Base-by-base conservation (phyloP, 2,329 filamentous ascomycete species). In the Alternaria arbusti region DNA sequence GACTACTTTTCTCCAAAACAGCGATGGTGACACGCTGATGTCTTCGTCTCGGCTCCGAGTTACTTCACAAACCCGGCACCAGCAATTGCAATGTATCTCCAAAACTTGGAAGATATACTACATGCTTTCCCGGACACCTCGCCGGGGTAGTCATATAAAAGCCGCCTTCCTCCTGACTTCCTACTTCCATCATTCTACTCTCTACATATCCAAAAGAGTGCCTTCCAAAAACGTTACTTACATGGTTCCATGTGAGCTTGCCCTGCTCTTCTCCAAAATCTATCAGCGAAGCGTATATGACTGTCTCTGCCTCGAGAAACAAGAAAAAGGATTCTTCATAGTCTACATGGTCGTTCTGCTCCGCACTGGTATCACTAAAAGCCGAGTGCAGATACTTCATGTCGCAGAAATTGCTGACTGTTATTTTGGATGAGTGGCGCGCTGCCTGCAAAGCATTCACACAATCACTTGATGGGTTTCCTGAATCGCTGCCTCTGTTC, bases 401-500 rank as follows among this genome's bases (percentile, higher is more conserved):
- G 28, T 30, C 28, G 28, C 11, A 13, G 28, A 30, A 5, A 30
- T 12, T 12, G 28, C 5, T 11, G 28, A 30, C 28, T 13, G 5
- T 30, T 30, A 3, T 30, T 12, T 30, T 13, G 11, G 28, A 30
- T 32, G 3, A 8, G 32, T 36, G 32, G 6, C 32, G 32, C 32
- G 32, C 32, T 36, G 32, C 32, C 32, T n/a, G 32, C 4, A n/a
- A 20, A 20, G 20, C 20, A 20, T 20, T 20, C 2, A 20, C 20
- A 20, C 20, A 20, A 20, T 20, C 20, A 20, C 20, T 20, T 20
- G 30, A 32, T 40, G 15, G 32, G 3, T n/a, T 40, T 40, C n/a
- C 36, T 40, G 36, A 5, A 0, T 11, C 3, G 1, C 1, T 2
- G 8, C 3, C 36, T 40, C 5, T 0, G n/a, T 0, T 40, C n/a